Evolutionary conservation across 2,329 filamentous ascomycete species (phyloP).

Genomic region (Fusarium sp.): DNA sequence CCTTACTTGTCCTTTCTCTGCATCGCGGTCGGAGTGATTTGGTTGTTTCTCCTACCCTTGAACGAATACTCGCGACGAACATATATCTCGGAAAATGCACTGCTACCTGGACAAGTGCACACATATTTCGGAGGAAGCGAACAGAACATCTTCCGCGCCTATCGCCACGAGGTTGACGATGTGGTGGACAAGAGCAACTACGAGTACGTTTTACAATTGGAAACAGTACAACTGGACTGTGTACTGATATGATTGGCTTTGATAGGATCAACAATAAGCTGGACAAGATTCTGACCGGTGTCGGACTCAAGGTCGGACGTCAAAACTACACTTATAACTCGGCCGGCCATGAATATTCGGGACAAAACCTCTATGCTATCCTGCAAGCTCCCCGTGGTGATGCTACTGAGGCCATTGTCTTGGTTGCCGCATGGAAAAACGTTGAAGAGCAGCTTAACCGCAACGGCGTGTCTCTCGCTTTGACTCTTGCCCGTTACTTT

Average conservation of each 20-base stretch:
- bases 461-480: slow-evolving; percentile 85
- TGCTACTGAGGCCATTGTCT: slow-evolving; percentile 94
- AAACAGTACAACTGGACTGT: not conserved
- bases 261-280: slow-evolving; percentile 74
- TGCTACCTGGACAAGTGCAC: slow-evolving; percentile 95
- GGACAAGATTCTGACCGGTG: slow-evolving; percentile 77
- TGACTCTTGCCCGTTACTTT: slow-evolving; percentile 93
- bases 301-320: slow-evolving; percentile 86
- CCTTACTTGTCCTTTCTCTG: slow-evolving; percentile 89
- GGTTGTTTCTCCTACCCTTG: slow-evolving; percentile 89
- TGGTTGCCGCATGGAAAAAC: slow-evolving; percentile 90
- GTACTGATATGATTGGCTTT: not conserved
- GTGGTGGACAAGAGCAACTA: slow-evolving; percentile 65
- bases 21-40: slow-evolving; percentile 85
- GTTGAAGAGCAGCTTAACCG: slow-evolving; percentile 82
- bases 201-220: slow-evolving; percentile 55
- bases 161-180: slow-evolving; percentile 81
- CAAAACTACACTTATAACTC: slow-evolving; percentile 90
- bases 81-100: slow-evolving; percentile 97
- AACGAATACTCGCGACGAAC: slow-evolving; percentile 91
- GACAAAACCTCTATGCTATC: slow-evolving; percentile 93
- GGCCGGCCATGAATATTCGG: slow-evolving; percentile 76
- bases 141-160: slow-evolving; percentile 92
- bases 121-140: slow-evolving; percentile 98
- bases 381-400: slow-evolving; percentile 94